Base-by-base conservation (phyloP, 805 yeast species). In the Lipomyces yamanashiensis region DNA sequence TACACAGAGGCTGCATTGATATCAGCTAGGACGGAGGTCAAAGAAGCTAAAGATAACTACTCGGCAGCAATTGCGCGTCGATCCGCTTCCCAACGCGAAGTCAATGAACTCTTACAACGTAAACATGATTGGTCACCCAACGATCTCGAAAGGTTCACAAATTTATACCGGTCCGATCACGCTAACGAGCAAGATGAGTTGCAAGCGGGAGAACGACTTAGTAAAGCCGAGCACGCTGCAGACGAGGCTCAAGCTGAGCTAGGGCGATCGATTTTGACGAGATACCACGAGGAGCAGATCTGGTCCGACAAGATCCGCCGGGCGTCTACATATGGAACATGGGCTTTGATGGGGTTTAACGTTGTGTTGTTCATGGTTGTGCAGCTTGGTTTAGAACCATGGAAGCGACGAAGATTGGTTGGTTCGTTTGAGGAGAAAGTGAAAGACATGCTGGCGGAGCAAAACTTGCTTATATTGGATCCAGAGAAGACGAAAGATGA, bases 271-370 rank as follows among this genome's bases (percentile, higher is more conserved):
- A 95, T 95, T 17, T 79, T 93, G 72, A 86, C 92, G 1, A 80
- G 98, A 70, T 95, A 95, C 72, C 97, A 93, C 67, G 98, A 95
- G 74, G 99, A 95, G 72, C 98, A 95, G 75, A 85, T 95, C 7
- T 95, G 99, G 98, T 90, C 97, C 1, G 99, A 95, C 76, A 92
- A 92, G 75, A 95, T 95, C 64, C 81, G 99, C 65, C 84, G 92
- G 68, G 91, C 96, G 5, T 90, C 97, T 6, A 92, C 98, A 0
- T 95, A 97, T 96, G 99, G 98, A 1, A 95, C 99, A 0, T 86
- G 95, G 82, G 78, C 87, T 3, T 80, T 95, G 49, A 91, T 92
- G 96, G 95, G 91, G 0, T 82, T 91, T 67, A 95, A 95, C 77
- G 82, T 93, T 33, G 57, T 89, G 8, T 75, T 96, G 34, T 92